Evolutionary conservation across 2,329 filamentous ascomycete species (phyloP).

Genomic region (Phyllosticta paracitricarpa): DNA sequence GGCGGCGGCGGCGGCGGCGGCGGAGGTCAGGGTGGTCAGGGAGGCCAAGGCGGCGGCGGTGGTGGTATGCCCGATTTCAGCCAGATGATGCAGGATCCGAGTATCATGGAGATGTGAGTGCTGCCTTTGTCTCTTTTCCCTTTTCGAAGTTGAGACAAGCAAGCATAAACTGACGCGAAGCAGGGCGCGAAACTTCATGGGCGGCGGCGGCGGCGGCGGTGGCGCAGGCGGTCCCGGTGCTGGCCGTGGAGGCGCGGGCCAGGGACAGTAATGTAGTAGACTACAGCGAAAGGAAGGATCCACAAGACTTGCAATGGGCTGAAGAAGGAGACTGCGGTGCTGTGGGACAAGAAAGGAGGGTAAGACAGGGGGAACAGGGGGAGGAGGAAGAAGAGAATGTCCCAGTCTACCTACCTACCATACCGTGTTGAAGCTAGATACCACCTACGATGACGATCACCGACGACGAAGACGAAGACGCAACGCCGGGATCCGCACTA

Average conservation of each 20-base stretch:
- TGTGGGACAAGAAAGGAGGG: too few relatives aligned
- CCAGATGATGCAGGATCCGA: conserved; percentile 83
- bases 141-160: not conserved
- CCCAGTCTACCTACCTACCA: too few relatives aligned
- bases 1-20: conserved; percentile 33
- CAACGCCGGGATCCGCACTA: too few relatives aligned
- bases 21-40: conserved; percentile 20
- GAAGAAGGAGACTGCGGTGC: too few relatives aligned
- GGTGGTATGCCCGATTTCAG: conserved; percentile 85
- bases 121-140: not conserved
- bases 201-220: conserved; percentile 40
- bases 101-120: conserved; percentile 84
- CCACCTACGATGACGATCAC: too few relatives aligned
- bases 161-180: not conserved
- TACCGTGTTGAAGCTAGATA: too few relatives aligned
- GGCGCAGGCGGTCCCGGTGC: conserved; percentile 11
- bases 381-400: too few relatives aligned
- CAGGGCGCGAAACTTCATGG: conserved; percentile 61
- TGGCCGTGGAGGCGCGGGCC: not conserved
- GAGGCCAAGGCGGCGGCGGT: conserved; percentile 35
- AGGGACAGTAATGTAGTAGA: not conserved
- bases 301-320: too few relatives aligned
- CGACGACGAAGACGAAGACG: not conserved
- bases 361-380: too few relatives aligned
- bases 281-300: too few relatives aligned